Evolutionary conservation across 768 basidiomycete genomes (phyloP).

Genomic region (Rickenella mellea): DNA sequence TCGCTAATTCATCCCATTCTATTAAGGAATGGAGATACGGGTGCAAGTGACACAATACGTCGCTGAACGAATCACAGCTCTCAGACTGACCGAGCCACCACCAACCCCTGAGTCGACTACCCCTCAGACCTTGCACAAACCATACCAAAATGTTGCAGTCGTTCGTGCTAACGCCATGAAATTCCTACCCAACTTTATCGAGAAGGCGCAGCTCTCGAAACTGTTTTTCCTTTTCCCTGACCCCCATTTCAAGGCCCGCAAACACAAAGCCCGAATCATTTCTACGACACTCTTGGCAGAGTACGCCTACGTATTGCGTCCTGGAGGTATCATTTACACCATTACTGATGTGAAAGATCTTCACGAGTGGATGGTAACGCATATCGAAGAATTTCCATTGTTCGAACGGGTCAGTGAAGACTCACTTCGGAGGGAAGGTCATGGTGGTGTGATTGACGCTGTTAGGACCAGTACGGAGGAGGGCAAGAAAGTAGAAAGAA

Average conservation of each 20-base stretch:
- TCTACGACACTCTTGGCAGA: constrained; percentile 96
- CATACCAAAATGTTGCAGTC: constrained; percentile 84
- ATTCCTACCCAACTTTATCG: constrained; percentile 93
- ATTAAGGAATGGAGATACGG: constrained; percentile 92
- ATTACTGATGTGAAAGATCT: constrained; percentile 95
- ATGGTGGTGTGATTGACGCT: constrained; percentile 71
- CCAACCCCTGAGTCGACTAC: constrained; percentile 10
- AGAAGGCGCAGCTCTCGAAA: constrained; percentile 81
- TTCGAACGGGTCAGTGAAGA: constrained; percentile 76
- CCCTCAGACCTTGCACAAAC: constrained; percentile 21
- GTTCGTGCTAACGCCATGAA: constrained; percentile 98
- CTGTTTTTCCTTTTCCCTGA: constrained; percentile 99
- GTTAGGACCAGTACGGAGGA: constrained; percentile 88
- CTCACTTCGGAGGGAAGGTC: constrained; percentile 64
- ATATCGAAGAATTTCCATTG: constrained; percentile 80
- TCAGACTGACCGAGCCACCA: constrained; percentile 52
- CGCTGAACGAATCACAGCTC: constrained; percentile 85
- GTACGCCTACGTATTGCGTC: constrained; percentile 87
- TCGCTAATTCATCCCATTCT: not conserved
- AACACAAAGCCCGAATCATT: constrained; percentile 98
- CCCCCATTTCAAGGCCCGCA: constrained; percentile 95
- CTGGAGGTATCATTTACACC: constrained; percentile 95
- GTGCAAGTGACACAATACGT: constrained; percentile 96
- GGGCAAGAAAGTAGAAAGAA: constrained; percentile 92
- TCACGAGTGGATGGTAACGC: constrained; percentile 89